Base-by-base conservation (phyloP, 192 early-diverging fungal species). In the Coemansia guatemalensis region DNA sequence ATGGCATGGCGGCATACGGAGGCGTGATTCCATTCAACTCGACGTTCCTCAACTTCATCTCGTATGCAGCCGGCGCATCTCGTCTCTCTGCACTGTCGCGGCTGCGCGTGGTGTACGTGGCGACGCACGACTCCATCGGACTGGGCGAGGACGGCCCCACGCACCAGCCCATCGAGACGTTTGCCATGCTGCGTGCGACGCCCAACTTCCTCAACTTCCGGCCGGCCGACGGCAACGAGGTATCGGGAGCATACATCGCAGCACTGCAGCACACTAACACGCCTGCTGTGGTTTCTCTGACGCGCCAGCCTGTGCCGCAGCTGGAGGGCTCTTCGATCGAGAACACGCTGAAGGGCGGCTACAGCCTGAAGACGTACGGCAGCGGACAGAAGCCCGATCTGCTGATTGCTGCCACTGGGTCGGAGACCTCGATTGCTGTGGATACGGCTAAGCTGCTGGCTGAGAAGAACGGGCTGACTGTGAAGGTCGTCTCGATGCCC, bases 51-150 rank as follows among this genome's bases (percentile, higher is more conserved):
- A 96, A 95, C 90, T 94, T 94, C 67, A 87, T 92, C 65, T 86
- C 80, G 50, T 89, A 90, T 60, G 92, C 87, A 33, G 86, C 84
- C 49, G 93, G 94, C 39, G 90, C 95, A 39, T 87, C 92, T 47
- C 92, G 97, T 75, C 84, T 99, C 48, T 85, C 89, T 53, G 94
- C 97, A 7, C 83, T 99, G 53, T 89, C 92, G 56, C 85, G 90
- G 30, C 88, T 92, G 64, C 95, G 91, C 32, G 90, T 98, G 60
- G 71, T 99, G 62, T 98, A 97, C 84, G 89, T 99, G 68, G 95
- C 96, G 91, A 98, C 97, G 58, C 97, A 99, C 86, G 97, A 99
- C 83, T 98, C 95, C 39, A 95, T 99, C 61, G 97, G 95, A 67
- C 87, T 94, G 30, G 97, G 97, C 66, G 97, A 99, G 75, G 97